These are phyloP conservation scores for Boletus coccyginus DNA, from an alignment of 768 basidiomycete species.

Conservation along the genomic window DNA sequence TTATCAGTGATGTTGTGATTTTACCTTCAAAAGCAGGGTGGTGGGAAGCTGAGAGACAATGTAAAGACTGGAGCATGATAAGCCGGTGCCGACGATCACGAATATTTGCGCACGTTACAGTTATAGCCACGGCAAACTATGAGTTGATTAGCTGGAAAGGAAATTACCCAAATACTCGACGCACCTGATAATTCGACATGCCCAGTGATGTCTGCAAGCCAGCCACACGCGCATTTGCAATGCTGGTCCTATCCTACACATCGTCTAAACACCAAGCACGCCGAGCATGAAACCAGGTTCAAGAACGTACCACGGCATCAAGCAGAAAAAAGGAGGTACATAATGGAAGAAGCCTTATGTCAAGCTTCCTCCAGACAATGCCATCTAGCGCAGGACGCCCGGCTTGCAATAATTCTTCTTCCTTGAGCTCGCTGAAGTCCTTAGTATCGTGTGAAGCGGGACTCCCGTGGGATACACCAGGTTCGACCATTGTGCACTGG, in stretches of 20 bases:
- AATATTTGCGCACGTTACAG: slow-evolving; percentile 18
- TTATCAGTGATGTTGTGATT: not conserved
- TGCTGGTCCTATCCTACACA: slow-evolving; percentile 40
- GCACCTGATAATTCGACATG: slow-evolving; percentile 29
- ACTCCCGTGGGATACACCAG: not conserved
- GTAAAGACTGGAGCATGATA: slow-evolving; percentile 38
- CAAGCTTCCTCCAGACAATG: slow-evolving; percentile 49
- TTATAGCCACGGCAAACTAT: slow-evolving; percentile 35
- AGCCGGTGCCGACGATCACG: not conserved
- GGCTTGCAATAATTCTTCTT: slow-evolving; percentile 2
- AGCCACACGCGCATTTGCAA: slow-evolving; percentile 60
- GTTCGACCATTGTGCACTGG: not conserved
- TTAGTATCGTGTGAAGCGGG: not conserved
- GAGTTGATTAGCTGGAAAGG: not conserved
- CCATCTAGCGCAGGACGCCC: slow-evolving; percentile 30
- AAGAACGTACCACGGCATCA: slow-evolving; percentile 45
- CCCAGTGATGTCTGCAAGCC: slow-evolving; percentile 53
- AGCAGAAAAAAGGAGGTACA: slow-evolving; percentile 49
- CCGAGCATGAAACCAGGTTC: not conserved
- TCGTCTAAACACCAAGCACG: not conserved
- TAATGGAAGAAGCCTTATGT: slow-evolving; percentile 46
- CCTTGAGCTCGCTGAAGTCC: not conserved
- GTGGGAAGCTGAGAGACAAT: slow-evolving; percentile 50
- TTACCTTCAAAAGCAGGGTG: slow-evolving; percentile 54
- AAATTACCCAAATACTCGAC: not conserved